These are phyloP conservation scores for Fusarium fracticaudum DNA, from an alignment of 2,329 filamentous ascomycete species.

Conservation along the genomic window DNA sequence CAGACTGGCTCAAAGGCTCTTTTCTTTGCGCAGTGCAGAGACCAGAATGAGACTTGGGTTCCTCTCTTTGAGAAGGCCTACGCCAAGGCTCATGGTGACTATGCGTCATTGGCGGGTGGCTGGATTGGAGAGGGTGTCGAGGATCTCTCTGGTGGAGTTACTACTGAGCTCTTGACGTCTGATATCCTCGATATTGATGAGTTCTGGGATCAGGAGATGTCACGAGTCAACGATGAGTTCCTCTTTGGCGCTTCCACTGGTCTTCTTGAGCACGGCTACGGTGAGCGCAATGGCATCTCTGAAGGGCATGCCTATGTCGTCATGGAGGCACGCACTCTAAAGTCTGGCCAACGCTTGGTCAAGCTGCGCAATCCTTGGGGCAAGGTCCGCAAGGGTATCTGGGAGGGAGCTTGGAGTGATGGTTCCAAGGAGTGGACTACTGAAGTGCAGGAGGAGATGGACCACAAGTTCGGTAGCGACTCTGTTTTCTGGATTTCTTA, in stretches of 20 bases:
- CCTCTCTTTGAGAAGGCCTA: slow-evolving; percentile 84
- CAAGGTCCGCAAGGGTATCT: slow-evolving; percentile 64
- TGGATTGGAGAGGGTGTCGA: slow-evolving; percentile 71
- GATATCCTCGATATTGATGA: slow-evolving; percentile 81
- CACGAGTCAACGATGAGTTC: slow-evolving; percentile 83
- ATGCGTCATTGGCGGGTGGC: slow-evolving; percentile 74
- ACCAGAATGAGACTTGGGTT: slow-evolving; percentile 85
- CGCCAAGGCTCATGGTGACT: slow-evolving; percentile 85
- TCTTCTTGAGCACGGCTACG: slow-evolving; percentile 69
- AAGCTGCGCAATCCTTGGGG: slow-evolving; percentile 71
- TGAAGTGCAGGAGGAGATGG: slow-evolving; percentile 65
- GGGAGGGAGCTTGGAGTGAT: slow-evolving; percentile 69
- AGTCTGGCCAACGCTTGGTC: slow-evolving; percentile 63
- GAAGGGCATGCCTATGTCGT: slow-evolving; percentile 69
- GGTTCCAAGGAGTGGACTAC: slow-evolving; percentile 70
- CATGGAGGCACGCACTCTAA: slow-evolving; percentile 65
- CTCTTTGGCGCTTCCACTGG: slow-evolving; percentile 77
- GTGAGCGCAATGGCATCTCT: slow-evolving; percentile 66
- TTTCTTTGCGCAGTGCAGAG: slow-evolving; percentile 80
- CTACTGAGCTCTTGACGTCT: slow-evolving; percentile 72
- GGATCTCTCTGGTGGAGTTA: slow-evolving; percentile 74
- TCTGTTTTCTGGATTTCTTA: slow-evolving; percentile 73
- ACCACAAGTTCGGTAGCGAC: slow-evolving; percentile 68
- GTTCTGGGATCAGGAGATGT: slow-evolving; percentile 85
- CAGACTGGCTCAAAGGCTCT: slow-evolving; percentile 80